phyloP scores from a whole-genome alignment of 805 yeast species.

The Lachancea cidri region DNA sequence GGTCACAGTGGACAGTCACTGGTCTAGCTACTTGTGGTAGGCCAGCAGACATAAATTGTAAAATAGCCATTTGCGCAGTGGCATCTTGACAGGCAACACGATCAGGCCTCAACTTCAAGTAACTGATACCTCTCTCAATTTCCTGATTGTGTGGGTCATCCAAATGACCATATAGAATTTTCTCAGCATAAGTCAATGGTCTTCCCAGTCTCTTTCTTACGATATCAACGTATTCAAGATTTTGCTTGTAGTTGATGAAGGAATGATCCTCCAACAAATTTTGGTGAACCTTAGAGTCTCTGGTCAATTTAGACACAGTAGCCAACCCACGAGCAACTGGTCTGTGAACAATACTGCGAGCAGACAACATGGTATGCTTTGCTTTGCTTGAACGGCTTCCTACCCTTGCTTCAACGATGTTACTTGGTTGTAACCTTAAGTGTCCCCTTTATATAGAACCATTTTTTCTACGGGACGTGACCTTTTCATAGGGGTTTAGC shows the following conservation, averaged over 20 bases:
- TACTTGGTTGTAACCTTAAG: not conserved
- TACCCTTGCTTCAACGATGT: not conserved
- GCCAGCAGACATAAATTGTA: conserved; percentile 96
- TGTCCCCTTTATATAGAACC: not conserved
- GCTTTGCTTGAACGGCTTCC: not conserved
- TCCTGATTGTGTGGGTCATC: conserved; percentile 88
- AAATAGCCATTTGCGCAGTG: conserved; percentile 95
- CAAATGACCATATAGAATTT: conserved; percentile 89
- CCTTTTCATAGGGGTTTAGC: not conserved
- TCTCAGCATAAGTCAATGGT: conserved; percentile 94
- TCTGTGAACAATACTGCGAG: conserved; percentile 25
- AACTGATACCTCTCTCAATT: conserved; percentile 80
- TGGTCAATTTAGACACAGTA: conserved; percentile 39
- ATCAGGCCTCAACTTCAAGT: conserved; percentile 93
- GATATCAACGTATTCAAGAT: conserved; percentile 80
- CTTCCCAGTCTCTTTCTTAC: conserved; percentile 76
- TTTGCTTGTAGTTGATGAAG: conserved; percentile 87
- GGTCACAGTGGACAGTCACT: conserved; percentile 96
- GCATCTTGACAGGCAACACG: conserved; percentile 99
- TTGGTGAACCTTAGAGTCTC: conserved; percentile 73
- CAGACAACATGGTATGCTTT: conserved; percentile 28
- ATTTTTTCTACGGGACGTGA: not conserved
- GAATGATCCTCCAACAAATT: conserved; percentile 78
- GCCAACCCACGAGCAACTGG: conserved; percentile 37
- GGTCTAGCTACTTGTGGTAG: conserved; percentile 89